Evolutionary conservation across 495 filamentous ascomycete genomes (phyloP), one percentile per base, ranked within the genome.

Genomic region (Usnea hakonensis): DNA sequence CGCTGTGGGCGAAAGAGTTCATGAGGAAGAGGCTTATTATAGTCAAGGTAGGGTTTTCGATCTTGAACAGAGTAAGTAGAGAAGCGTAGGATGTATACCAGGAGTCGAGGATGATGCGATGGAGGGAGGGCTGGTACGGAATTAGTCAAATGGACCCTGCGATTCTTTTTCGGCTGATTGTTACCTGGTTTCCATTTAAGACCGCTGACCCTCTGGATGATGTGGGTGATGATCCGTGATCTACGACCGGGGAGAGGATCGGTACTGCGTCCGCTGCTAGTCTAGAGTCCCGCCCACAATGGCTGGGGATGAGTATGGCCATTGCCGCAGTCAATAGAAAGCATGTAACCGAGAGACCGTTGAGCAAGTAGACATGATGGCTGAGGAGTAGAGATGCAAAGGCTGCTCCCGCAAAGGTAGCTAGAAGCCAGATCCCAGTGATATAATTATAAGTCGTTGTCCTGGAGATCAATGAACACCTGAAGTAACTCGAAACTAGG

Each of bases 401-500:
- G 5, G 36, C 16, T 17, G 65, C 59, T 16, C 55, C 65, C n/a
- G 23, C 11, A 10, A 67, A 55, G 36, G 46, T 55, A 26, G 55
- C 65, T 9, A 67, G 36, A 6, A 50, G n/a, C 30, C 59, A 66
- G n/a, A 52, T 36, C 3, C n/a, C 38, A 19, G 30, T 67, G 36
- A 64, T 63, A n/a, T 64, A 67, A 32, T 67, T 67, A 57, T 60
- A 63, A 9, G 37, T 19, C 11, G 60, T 63, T 32, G 61, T 60
- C 14, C 64, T 62, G 19, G 14, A 16, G 30, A n/a, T 35, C n/a
- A 46, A 21, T 9, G 6, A 46, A 21, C n/a, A 46, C 43, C 5
- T 46, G 7, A 9, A 21, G 10, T 9, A 23, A 2, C 19, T 21
- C n/a, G 6, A 46, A 46, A 23, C 7, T 21, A 21, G 3, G 8